phyloP scores from a whole-genome alignment of 768 basidiomycete genomes.

The Phanerochaete carnosa region DNA sequence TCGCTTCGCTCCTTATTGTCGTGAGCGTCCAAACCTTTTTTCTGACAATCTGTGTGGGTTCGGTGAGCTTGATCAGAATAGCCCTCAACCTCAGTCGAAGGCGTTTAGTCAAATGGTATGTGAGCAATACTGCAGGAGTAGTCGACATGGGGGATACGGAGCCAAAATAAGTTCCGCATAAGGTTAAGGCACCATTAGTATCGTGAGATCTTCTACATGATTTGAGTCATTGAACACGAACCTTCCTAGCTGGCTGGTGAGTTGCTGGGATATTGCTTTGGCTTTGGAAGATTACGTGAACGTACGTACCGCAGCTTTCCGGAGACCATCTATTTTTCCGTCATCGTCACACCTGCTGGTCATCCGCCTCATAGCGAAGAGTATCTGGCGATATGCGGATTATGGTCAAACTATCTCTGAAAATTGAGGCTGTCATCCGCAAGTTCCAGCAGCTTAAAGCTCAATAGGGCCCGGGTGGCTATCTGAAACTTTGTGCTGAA shows the following conservation, averaged over 20 bases:
- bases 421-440: slow-evolving; percentile 61
- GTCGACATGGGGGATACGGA: too few relatives aligned
- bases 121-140: too few relatives aligned
- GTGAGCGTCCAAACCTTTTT: too few relatives aligned
- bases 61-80: too few relatives aligned
- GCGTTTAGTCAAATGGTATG: too few relatives aligned
- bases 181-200: slow-evolving; percentile 74
- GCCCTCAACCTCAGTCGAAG: too few relatives aligned
- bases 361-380: slow-evolving; percentile 71
- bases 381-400: slow-evolving; percentile 63
- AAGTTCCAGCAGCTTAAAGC: slow-evolving; percentile 84
- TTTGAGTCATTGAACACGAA: slow-evolving; percentile 86
- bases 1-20: too few relatives aligned
- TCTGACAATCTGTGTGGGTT: too few relatives aligned
- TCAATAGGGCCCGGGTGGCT: slow-evolving; percentile 90
- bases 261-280: background rate
- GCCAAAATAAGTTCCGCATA: too few relatives aligned
- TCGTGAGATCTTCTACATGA: slow-evolving; percentile 68
- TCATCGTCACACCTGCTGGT: slow-evolving; percentile 53
- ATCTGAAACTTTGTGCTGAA: slow-evolving; percentile 63
- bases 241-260: slow-evolving; percentile 82
- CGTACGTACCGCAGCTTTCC: slow-evolving; percentile 52
- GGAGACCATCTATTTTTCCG: slow-evolving; percentile 76
- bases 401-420: slow-evolving; percentile 72
- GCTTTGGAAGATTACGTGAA: background rate